Evolutionary conservation across 2,329 filamentous ascomycete species (phyloP), one percentile per base, ranked within the genome.

Genomic region (Lanzia echinophila): DNA sequence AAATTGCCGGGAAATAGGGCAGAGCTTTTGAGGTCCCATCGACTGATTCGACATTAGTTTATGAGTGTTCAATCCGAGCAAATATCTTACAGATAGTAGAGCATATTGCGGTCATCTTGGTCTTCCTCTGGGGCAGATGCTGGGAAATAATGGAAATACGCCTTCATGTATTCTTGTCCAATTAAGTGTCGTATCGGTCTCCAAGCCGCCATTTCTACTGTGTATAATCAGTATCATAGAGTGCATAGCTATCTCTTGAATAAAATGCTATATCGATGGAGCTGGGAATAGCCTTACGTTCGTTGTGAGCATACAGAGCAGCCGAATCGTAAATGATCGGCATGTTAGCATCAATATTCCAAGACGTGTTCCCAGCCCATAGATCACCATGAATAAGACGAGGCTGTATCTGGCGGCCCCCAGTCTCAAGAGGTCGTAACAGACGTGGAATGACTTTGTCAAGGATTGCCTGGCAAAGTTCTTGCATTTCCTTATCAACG

Each of bases 361-460:
- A 13, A 8, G 31, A 36, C 22, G 15, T n/a, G 22, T 60, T 60
- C 8, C 51, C 58, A 44, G 38, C 20, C 58, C 58, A 60, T 3
- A 58, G 44, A 53, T 60, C 56, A n/a, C 56, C 53, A 31, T 60
- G 58, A 17, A 58, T 33, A 3, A 60, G 31, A 13, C 34, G 31
- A 12, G 56, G 56, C 31, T 58, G 32, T 24, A 60, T 57, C 3
- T 19, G 28, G 6, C 56, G 43, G 3, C 54, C 50, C 4, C 50
- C 50, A 22, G 54, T 53, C 32, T 56, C 24, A 3, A 47, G 17
- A n/a, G 45, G 46, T n/a, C 47, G 39, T 15, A 51, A 24, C 3
- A 55, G 48, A n/a, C 53, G 28, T 11, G 53, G 53, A 19, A 55
- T 47, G n/a, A 55, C 53, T 33, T 55, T 55, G 3, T 52, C 28